Evolutionary conservation across 2,329 filamentous ascomycete species (phyloP).

Genomic region (Achaetomium macrosporum): DNA sequence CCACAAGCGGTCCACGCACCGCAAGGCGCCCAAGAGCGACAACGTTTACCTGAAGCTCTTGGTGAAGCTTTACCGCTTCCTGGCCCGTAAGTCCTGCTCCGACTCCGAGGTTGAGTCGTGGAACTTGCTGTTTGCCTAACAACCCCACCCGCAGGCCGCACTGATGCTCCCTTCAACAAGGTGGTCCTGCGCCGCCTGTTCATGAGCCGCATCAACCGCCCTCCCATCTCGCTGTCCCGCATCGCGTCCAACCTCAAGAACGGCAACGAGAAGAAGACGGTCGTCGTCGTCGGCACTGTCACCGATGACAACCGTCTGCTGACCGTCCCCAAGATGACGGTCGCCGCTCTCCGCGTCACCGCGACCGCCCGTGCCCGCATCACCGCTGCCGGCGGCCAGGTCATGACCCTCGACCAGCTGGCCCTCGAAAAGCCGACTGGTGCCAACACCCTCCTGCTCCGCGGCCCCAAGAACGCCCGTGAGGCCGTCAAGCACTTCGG

Average conservation of each 20-base stretch:
- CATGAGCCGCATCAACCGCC: constrained; percentile 98
- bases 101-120: not conserved
- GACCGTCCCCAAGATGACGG: constrained; percentile 81
- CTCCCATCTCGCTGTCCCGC: constrained; percentile 89
- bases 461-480: constrained; percentile 95
- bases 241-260: constrained; percentile 67
- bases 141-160: constrained; percentile 62
- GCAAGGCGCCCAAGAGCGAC: constrained; percentile 94
- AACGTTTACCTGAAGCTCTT: constrained; percentile 96
- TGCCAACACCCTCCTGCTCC: constrained; percentile 92
- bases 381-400: constrained; percentile 86
- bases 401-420: constrained; percentile 93
- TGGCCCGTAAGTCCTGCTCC: constrained; percentile 64
- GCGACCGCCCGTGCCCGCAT: constrained; percentile 93
- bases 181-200: constrained; percentile 94
- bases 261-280: constrained; percentile 68
- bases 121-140: not conserved
- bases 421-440: constrained; percentile 92
- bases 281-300: constrained; percentile 90
- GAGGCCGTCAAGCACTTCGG: constrained; percentile 99
- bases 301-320: constrained; percentile 97
- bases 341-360: constrained; percentile 95
- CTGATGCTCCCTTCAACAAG: constrained; percentile 98
- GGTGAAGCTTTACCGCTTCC: constrained; percentile 97
- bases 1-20: constrained; percentile 69